Evolutionary conservation across 495 filamentous ascomycete species (phyloP).

Genomic region (Trichodelitschia bisporula): DNA sequence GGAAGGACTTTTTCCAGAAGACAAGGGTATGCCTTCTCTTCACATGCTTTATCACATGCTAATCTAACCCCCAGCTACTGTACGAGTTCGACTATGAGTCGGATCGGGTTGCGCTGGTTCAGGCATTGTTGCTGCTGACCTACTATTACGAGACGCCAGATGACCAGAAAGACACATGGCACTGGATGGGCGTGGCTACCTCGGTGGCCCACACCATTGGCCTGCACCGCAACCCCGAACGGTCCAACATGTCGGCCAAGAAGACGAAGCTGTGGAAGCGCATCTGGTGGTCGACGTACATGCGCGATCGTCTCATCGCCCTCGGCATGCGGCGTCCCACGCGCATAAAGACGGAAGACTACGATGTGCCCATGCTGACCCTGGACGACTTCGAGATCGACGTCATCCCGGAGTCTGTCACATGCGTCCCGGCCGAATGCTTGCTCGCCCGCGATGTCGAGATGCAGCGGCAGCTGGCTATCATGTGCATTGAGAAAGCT

Average conservation of each 20-base stretch:
- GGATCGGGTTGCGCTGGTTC: conserved; percentile 59
- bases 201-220: conserved; percentile 15
- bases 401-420: conserved; percentile 32
- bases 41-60: conserved; percentile 3
- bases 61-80: conserved; percentile 22
- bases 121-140: conserved; percentile 63
- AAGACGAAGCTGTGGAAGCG: conserved; percentile 64
- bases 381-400: conserved; percentile 65
- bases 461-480: conserved; percentile 47
- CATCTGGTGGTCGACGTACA: conserved; percentile 89
- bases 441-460: conserved; percentile 33
- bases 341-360: conserved; percentile 72
- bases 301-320: conserved; percentile 70
- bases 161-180: conserved; percentile 17
- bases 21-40: conserved; percentile 29
- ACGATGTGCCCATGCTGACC: conserved; percentile 67
- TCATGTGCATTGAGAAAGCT: conserved; percentile 77
- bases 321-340: conserved; percentile 76
- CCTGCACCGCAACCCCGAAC: conserved; percentile 33
- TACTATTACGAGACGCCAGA: conserved; percentile 16
- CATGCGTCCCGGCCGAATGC: conserved; percentile 38
- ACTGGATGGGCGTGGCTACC: conserved; percentile 15
- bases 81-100: conserved; percentile 77
- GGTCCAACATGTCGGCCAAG: conserved; percentile 42
- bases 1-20: conserved; percentile 58